Evolutionary conservation across 2,329 filamentous ascomycete genomes (phyloP).

Genomic region (Plenodomus lindquistii): DNA sequence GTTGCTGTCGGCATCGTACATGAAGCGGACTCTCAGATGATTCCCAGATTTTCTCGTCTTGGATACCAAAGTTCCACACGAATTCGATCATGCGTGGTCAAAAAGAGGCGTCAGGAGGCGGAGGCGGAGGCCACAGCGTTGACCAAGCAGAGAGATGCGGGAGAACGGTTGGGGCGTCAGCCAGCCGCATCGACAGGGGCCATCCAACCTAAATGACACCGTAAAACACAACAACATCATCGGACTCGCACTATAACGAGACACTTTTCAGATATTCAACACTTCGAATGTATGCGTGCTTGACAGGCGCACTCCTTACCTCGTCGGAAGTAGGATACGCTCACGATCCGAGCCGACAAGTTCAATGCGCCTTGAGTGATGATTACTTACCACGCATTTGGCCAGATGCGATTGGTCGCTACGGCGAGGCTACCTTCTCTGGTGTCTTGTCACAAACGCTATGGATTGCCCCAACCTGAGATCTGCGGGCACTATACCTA

Average conservation of each 20-base stretch:
- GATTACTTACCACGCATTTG: not conserved
- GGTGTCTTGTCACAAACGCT: not conserved
- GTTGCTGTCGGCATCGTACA: not conserved
- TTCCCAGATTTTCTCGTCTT: not conserved
- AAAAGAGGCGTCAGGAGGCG: not conserved
- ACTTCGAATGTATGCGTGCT: not conserved
- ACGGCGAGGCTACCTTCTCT: not conserved
- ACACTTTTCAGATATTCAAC: not conserved
- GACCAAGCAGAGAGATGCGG: conserved; percentile 2
- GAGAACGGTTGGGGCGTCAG: conserved; percentile 4
- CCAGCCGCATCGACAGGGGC: not conserved
- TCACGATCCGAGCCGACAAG: not conserved
- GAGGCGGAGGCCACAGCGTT: not conserved
- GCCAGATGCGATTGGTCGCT: not conserved
- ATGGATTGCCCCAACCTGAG: conserved; percentile 1
- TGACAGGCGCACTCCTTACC: not conserved
- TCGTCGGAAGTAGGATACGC: not conserved
- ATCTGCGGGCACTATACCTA: conserved; percentile 14
- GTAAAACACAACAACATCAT: not conserved
- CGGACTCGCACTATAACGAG: not conserved
- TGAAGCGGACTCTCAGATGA: not conserved
- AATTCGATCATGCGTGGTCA: not conserved
- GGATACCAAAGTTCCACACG: not conserved
- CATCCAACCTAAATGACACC: not conserved
- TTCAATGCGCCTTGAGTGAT: not conserved